These are phyloP conservation scores for Ocimum tenuiflorum DNA, from an alignment of 257 asterid species.

Conservation along the genomic window DNA sequence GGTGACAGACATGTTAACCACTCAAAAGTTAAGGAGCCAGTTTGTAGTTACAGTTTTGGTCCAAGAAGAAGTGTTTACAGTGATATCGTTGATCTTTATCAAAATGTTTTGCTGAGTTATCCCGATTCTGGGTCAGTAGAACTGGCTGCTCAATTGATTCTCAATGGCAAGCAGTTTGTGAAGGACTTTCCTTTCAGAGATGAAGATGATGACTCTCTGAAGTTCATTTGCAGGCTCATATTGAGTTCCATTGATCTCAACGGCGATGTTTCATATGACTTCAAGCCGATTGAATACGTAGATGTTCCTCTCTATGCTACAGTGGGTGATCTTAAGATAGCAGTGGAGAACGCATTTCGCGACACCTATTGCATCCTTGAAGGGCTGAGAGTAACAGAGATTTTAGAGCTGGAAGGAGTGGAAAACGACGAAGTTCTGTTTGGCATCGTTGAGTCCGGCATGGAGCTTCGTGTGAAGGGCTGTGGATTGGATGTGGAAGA, in stretches of 20 bases:
- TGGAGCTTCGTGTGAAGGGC: slow-evolving; percentile 48
- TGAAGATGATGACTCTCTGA: slow-evolving; percentile 55
- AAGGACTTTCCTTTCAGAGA: slow-evolving; percentile 85
- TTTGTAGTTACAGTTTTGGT: slow-evolving; percentile 1
- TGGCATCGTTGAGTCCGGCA: slow-evolving; percentile 60
- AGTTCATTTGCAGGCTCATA: slow-evolving; percentile 48
- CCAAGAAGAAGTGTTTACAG: slow-evolving; percentile 30
- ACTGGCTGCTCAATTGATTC: slow-evolving; percentile 38
- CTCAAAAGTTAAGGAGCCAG: slow-evolving; percentile 17
- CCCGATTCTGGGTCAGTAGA: slow-evolving; percentile 32
- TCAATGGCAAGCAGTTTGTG: slow-evolving; percentile 63
- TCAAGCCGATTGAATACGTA: slow-evolving; percentile 41
- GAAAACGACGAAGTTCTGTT: slow-evolving; percentile 61
- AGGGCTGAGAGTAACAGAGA: slow-evolving; percentile 36
- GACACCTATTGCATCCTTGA: slow-evolving; percentile 72
- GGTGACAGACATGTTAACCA: slow-evolving; percentile 17
- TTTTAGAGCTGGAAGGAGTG: slow-evolving; percentile 43
- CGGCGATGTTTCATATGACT: slow-evolving; percentile 19
- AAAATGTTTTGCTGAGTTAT: slow-evolving; percentile 34
- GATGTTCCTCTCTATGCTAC: slow-evolving; percentile 70
- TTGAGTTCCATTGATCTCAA: slow-evolving; percentile 28
- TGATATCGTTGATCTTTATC: slow-evolving; percentile 45
- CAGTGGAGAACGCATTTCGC: slow-evolving; percentile 48
- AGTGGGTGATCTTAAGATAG: slow-evolving; percentile 57
- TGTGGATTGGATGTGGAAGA: slow-evolving; percentile 41